Evolutionary conservation across 306 rosid species (phyloP), one percentile per base, ranked within the genome.

Genomic region (Vigna nakashimae): DNA sequence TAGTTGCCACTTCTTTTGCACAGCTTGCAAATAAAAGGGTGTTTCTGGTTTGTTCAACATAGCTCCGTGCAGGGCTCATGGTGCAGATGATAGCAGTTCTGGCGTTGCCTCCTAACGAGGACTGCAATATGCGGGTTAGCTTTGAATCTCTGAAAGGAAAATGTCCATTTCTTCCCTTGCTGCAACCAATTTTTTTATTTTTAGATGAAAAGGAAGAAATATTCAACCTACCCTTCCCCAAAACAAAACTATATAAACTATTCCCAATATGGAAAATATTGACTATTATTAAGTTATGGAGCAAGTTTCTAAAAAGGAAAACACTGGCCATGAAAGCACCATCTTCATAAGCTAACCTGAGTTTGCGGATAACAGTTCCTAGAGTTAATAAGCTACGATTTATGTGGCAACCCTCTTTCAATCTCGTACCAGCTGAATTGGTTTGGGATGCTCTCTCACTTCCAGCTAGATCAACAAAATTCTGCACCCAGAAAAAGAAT

Each of bases 331-430:
- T 30, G 5, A 30, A 30, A 30, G 4, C 57, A 46, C 22, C 72
- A 77, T 63, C 40, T 80, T 60, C 50, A 26, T 46, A 72, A 76
- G 79, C 85, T 80, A 73, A 96, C 99, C 99, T 92, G 85, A 96
- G 99, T 86, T 96, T 96, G 69, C 99, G 99, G 84, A 96, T 86
- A 64, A 96, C 98, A 74, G 99, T 96, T 82, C 99, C 99, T 50
- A 92, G 88, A 76, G 99, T 91, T 74, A 96, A 87, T 82, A 96
- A 87, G 84, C 99, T 96, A 65, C 98, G 97, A 79, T 96, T 96
- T 85, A 96, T 96, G 86, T 96, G 99, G 90, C 98, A 92, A 66
- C 98, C 99, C 86, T 96, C 99, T 90, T 96, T 96, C 89, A 96
- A 86, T 86, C 98, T 89, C 63, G 91, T 30, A 16, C 99, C 99